These are phyloP conservation scores for Lipomyces anomalus DNA, from an alignment of 805 yeast species.

Conservation along the genomic window DNA sequence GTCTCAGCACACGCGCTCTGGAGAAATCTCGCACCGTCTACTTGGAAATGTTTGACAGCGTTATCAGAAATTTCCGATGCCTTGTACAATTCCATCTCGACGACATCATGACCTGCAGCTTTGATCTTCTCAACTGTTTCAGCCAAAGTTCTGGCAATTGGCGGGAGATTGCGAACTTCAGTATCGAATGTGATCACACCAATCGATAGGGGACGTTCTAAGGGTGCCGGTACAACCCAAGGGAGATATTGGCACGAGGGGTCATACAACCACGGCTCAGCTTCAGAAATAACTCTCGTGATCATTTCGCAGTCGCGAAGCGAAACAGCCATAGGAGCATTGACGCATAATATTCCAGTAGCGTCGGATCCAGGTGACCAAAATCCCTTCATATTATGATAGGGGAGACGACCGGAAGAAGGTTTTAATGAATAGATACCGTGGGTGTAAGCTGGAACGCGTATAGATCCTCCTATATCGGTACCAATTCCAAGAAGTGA, in stretches of 20 bases:
- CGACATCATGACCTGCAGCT: slow-evolving; percentile 51
- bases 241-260: slow-evolving; percentile 45
- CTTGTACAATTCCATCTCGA: slow-evolving; percentile 33
- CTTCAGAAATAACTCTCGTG: slow-evolving; percentile 42
- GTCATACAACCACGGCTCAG: slow-evolving; percentile 42
- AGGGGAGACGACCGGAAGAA: slow-evolving; percentile 41
- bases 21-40: slow-evolving; percentile 20
- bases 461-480: slow-evolving; percentile 49
- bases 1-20: slow-evolving; percentile 16
- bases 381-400: slow-evolving; percentile 29
- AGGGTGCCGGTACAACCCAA: slow-evolving; percentile 43
- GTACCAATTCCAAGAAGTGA: slow-evolving; percentile 50
- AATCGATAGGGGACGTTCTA: slow-evolving; percentile 16
- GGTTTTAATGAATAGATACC: slow-evolving; percentile 44
- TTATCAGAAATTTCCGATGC: slow-evolving; percentile 20
- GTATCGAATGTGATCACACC: slow-evolving; percentile 35
- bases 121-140: slow-evolving; percentile 49
- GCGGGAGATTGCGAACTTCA: slow-evolving; percentile 49
- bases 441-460: slow-evolving; percentile 44
- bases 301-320: slow-evolving; percentile 63
- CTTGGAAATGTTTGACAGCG: slow-evolving; percentile 21
- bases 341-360: slow-evolving; percentile 50
- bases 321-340: slow-evolving; percentile 62
- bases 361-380: slow-evolving; percentile 32
- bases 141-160: slow-evolving; percentile 49